These are phyloP conservation scores for Schwanniomyces polymorphus DNA, from an alignment of 805 yeast genomes.

Conservation along the genomic window DNA sequence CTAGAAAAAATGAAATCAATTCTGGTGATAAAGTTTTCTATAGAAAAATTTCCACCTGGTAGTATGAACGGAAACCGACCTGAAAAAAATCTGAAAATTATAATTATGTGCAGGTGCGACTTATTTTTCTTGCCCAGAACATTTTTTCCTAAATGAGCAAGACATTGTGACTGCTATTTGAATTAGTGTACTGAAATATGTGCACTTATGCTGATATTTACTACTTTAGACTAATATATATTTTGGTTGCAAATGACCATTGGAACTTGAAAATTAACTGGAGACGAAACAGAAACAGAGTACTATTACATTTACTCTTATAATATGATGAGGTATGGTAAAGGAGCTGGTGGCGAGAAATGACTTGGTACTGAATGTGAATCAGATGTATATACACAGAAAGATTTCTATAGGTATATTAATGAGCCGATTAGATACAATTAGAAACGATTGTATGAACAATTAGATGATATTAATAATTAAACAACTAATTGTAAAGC, in stretches of 20 bases:
- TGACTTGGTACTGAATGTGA: no score
- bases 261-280: neutral
- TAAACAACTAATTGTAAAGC: no score
- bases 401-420: no score
- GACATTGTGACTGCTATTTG: constrained; percentile 6
- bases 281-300: no score
- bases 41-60: constrained; percentile 1
- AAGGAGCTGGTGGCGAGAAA: no score
- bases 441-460: no score
- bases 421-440: no score
- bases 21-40: neutral
- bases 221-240: neutral
- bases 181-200: neutral
- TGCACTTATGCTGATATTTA: neutral
- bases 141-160: constrained; percentile 1
- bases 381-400: no score
- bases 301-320: no score
- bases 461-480: no score
- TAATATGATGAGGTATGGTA: no score
- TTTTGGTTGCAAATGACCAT: neutral
- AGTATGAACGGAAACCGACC: constrained; percentile 1
- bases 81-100: constrained; percentile 4
- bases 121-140: constrained; percentile 4
- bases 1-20: constrained; percentile 3
- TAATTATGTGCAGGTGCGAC: constrained; percentile 5